Evolutionary conservation across 306 rosid genomes (phyloP).

Genomic region (Lathyrus sativus): DNA sequence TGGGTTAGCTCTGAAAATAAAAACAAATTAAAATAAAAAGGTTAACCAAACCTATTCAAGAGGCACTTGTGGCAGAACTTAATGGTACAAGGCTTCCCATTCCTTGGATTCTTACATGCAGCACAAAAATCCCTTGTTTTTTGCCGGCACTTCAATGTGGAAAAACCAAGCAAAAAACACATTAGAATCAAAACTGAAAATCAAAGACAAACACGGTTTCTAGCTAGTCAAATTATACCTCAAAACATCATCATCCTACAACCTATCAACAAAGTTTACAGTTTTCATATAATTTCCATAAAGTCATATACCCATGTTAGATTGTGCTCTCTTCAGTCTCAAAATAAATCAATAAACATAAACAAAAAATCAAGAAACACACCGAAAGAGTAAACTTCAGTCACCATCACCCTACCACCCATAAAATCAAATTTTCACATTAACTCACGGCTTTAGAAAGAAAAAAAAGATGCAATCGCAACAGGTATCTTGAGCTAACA

Average conservation of each 20-base stretch:
- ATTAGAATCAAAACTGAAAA: background rate
- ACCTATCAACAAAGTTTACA: background rate
- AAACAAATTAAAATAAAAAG: background rate
- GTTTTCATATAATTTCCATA: background rate
- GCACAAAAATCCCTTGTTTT: slow-evolving; percentile 60
- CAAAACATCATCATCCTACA: background rate
- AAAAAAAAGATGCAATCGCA: background rate
- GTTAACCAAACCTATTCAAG: slow-evolving; percentile 59
- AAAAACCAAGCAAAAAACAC: slow-evolving; percentile 8
- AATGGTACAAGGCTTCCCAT: slow-evolving; percentile 50
- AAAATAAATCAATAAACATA: slow-evolving; percentile 2
- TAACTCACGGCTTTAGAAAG: background rate
- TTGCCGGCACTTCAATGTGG: slow-evolving; percentile 65
- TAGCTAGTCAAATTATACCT: background rate
- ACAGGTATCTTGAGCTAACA: background rate
- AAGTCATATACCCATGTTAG: background rate
- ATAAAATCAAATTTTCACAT: background rate
- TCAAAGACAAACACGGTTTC: background rate
- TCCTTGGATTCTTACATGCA: slow-evolving; percentile 49
- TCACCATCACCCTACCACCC: background rate
- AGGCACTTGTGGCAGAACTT: slow-evolving; percentile 66
- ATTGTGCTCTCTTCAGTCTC: background rate
- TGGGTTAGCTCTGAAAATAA: background rate
- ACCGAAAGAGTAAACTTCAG: background rate
- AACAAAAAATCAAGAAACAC: background rate